phyloP scores from a whole-genome alignment of 139 green algal species.

The Chlorella vulgaris region DNA sequence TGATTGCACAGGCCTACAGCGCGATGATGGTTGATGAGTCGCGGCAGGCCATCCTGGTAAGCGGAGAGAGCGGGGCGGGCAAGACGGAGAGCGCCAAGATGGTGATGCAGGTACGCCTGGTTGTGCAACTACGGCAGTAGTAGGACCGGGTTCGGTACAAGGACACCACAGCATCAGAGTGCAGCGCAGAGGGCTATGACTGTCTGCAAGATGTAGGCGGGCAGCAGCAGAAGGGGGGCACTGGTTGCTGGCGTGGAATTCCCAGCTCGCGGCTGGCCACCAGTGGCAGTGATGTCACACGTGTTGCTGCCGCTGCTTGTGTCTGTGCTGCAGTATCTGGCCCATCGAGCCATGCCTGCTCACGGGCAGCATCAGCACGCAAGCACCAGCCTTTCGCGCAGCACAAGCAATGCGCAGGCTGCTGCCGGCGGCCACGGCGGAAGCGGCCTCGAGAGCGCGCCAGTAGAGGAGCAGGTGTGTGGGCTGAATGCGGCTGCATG shows the following conservation, averaged over 20 bases:
- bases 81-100: slow-evolving; percentile 95
- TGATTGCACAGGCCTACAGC: slow-evolving; percentile 49
- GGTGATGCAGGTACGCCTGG: slow-evolving; percentile 55
- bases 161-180: no score
- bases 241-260: no score
- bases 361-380: neutral
- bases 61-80: slow-evolving; percentile 86
- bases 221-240: no score
- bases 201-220: no score
- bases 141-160: no score
- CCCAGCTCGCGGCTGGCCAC: no score
- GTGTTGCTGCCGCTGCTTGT: no score
- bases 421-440: neutral
- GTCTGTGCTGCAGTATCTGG: slow-evolving; percentile 66
- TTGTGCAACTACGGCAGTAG: no score
- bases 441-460: slow-evolving; percentile 26
- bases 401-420: slow-evolving; percentile 1
- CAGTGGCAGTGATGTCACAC: no score
- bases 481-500: no score
- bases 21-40: slow-evolving; percentile 71
- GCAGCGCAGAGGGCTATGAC: no score
- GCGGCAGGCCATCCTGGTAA: slow-evolving; percentile 70
- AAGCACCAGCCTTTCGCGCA: neutral
- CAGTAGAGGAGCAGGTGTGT: slow-evolving; percentile 73
- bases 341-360: slow-evolving; percentile 44